These are phyloP conservation scores for Corinectria fuckeliana DNA, from an alignment of 2,329 filamentous ascomycete genomes.

Conservation along the genomic window DNA sequence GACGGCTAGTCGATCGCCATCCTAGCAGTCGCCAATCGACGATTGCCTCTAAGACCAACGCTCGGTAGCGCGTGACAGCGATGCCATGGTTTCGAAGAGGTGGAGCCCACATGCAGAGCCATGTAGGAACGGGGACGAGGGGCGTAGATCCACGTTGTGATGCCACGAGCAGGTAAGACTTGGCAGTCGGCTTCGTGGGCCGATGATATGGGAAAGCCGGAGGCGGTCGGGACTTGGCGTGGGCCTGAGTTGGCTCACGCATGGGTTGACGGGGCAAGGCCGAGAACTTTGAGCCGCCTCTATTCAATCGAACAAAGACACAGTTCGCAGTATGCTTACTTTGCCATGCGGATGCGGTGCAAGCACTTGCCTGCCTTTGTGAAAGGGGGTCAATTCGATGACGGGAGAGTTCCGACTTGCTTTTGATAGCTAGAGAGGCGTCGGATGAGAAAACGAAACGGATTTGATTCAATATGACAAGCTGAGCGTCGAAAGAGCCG, in stretches of 20 bases:
- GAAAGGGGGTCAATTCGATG: background rate
- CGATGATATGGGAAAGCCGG: conserved; percentile 25
- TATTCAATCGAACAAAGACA: background rate
- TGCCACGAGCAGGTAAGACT: conserved; percentile 26
- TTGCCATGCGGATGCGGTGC: conserved; percentile 16
- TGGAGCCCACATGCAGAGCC: conserved; percentile 23
- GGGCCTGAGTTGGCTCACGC: conserved; percentile 8
- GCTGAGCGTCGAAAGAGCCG: background rate
- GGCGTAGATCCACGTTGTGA: conserved; percentile 28
- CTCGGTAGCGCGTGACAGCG: conserved; percentile 6
- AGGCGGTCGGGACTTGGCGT: conserved; percentile 22
- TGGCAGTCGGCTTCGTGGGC: conserved; percentile 35
- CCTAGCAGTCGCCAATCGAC: conserved; percentile 36
- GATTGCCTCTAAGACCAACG: conserved; percentile 27
- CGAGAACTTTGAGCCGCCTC: conserved; percentile 13
- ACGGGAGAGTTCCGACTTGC: conserved; percentile 11
- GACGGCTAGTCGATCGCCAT: conserved; percentile 20
- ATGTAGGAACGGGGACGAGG: conserved; percentile 23
- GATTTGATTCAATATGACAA: background rate
- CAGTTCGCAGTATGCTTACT: conserved; percentile 16
- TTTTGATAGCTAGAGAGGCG: background rate
- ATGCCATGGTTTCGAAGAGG: conserved; percentile 29
- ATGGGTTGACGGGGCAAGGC: conserved; percentile 21
- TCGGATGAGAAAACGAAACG: background rate
- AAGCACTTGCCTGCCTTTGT: conserved; percentile 8